Evolutionary conservation across 2,329 filamentous ascomycete species (phyloP), one percentile per base, ranked within the genome.

Genomic region (Microdochium trichocladiopsis): DNA sequence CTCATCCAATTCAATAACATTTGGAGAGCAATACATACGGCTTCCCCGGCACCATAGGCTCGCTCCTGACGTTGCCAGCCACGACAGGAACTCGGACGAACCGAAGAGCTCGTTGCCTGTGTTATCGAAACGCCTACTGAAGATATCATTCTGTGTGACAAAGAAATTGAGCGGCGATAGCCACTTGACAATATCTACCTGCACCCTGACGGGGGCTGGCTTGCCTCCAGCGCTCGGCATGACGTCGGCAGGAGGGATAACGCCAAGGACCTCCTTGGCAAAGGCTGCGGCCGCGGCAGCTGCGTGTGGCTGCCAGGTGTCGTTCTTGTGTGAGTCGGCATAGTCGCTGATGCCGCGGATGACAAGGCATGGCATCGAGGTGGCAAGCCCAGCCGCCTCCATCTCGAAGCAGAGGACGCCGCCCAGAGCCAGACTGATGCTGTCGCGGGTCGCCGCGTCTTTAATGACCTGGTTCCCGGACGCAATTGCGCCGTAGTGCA

Each of bases 401-500:
- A n/a, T n/a, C n/a, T n/a, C n/a, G n/a, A n/a, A n/a, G n/a, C n/a
- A n/a, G n/a, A n/a, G n/a, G 28, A 33, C 28, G 28, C 28, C 28
- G 14, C 28, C 53, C 4, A n/a, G 18, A 1, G 58, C 45, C 2
- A 68, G 50, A 24, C 36, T 50, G 28, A 33, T 33, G 28, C 28
- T 33, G 23, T 59, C 53, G 43, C 56, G 56, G 12, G 31, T 49
- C 12, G n/a, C 14, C 3, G 48, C 50, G 41, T 59, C 47, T 47
- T 55, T 55, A 6, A 59, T 58, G 5, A 59, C 52, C 47, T 53
- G 50, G 24, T 58, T 59, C 3, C 49, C 54, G 49, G 53, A 59
- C 1, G 54, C 54, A 31, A 59, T 52, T 5, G 49, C 36, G 21
- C 56, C 54, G 22, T 59, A 56, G 51, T 59, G 51, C 22, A 59